A percentile compares a stretch with the other conserved stretches of the same genome.
phyloP scores from a whole-genome alignment of 148 eudicot genomes.

The Heliamphora exappendiculata region DNA sequence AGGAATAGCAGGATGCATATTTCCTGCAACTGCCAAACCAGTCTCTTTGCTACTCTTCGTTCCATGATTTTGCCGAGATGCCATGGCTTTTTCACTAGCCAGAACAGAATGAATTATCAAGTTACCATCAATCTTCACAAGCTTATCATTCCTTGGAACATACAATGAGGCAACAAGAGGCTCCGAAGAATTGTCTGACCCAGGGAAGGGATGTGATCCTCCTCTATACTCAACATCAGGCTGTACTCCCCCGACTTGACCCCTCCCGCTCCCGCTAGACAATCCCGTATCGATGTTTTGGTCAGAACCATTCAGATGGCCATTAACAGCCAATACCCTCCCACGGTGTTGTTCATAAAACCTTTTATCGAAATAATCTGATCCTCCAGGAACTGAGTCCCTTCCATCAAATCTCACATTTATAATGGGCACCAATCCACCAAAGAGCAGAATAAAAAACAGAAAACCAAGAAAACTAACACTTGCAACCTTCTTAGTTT shows the following conservation, averaged over 20 bases:
- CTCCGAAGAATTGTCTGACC: slow-evolving; percentile 49
- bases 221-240: slow-evolving; percentile 16
- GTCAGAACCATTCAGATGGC: slow-evolving; percentile 26
- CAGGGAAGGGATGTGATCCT: no score
- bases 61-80: slow-evolving; percentile 21
- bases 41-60: slow-evolving; percentile 42
- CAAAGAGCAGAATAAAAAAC: slow-evolving; percentile 69
- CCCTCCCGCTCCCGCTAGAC: slow-evolving; percentile 19
- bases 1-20: slow-evolving; percentile 45
- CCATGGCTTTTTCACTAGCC: slow-evolving; percentile 81
- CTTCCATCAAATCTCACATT: slow-evolving; percentile 53
- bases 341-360: slow-evolving; percentile 40
- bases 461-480: slow-evolving; percentile 77
- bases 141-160: slow-evolving; percentile 92
- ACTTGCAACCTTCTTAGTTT: slow-evolving; percentile 89
- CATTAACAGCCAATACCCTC: slow-evolving; percentile 45
- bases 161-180: slow-evolving; percentile 78
- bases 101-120: slow-evolving; percentile 92
- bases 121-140: slow-evolving; percentile 94
- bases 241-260: slow-evolving; percentile 15
- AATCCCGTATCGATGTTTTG: slow-evolving; percentile 21
- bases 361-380: slow-evolving; percentile 16
- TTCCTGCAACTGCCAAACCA: slow-evolving; percentile 51
- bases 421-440: slow-evolving; percentile 72
- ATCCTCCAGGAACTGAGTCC: slow-evolving; percentile 14